Evolutionary conservation across 495 filamentous ascomycete species (phyloP).

Genomic region (Lasiosphaeris hirsuta): DNA sequence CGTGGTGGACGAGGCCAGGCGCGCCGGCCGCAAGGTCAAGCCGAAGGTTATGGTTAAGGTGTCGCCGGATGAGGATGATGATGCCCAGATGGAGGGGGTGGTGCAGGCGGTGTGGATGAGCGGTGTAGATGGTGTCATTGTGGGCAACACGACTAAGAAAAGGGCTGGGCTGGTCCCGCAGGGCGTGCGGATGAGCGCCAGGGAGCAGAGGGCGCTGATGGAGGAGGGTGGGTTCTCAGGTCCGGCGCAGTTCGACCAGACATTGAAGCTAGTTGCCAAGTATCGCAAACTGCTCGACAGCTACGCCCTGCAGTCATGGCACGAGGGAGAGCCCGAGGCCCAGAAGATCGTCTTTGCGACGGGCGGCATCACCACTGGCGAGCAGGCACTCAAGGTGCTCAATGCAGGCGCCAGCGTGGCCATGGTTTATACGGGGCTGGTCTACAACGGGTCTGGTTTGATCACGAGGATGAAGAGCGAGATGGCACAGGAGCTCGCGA

Average conservation of each 20-base stretch:
- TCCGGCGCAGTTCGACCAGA: conserved; percentile 78
- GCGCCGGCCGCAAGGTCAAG: conserved; percentile 63
- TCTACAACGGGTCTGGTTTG: conserved; percentile 83
- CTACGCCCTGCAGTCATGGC: conserved; percentile 28
- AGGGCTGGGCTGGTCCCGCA: conserved; percentile 65
- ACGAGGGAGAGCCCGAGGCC: conserved; percentile 20
- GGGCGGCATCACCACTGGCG: conserved; percentile 82
- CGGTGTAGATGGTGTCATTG: conserved; percentile 90
- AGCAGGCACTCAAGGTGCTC: conserved; percentile 72
- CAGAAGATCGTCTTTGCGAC: conserved; percentile 88
- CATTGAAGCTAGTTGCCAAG: conserved; percentile 67
- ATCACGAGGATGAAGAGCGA: conserved; percentile 84
- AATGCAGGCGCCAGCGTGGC: conserved; percentile 84
- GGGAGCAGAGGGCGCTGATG: conserved; percentile 62
- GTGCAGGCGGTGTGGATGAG: conserved; percentile 79
- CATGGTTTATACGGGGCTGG: conserved; percentile 76
- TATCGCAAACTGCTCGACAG: conserved; percentile 74
- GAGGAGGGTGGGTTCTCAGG: conserved; percentile 91
- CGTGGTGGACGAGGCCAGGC: conserved; percentile 73
- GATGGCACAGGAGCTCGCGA: conserved; percentile 55
- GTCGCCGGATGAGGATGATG: conserved; percentile 85
- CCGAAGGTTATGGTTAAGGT: conserved; percentile 96
- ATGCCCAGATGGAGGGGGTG: conserved; percentile 79
- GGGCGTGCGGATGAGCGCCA: conserved; percentile 57
- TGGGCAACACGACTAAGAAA: conserved; percentile 94